Evolutionary conservation across 169 alveolate genomes (phyloP).

Genomic region (Eimeria zaria): DNA sequence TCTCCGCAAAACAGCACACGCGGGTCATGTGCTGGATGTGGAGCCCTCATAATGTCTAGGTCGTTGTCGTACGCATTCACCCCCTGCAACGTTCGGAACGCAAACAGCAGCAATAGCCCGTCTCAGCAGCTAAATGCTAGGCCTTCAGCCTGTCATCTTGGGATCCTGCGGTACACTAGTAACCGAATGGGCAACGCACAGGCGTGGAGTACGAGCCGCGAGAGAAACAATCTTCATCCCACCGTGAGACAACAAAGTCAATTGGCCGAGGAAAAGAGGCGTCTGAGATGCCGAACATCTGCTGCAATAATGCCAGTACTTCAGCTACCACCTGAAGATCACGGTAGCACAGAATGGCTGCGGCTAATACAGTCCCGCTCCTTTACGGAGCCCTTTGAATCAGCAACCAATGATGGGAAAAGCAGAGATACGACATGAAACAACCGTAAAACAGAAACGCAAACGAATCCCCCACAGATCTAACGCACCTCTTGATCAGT

Average conservation of each 20-base stretch:
- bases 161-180: background rate
- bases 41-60: conserved; percentile 82
- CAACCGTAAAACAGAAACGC: background rate
- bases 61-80: conserved; percentile 83
- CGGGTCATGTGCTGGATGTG: conserved; percentile 81
- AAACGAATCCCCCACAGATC: background rate
- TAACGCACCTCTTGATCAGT: conserved; percentile 77
- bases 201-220: conserved; percentile 83
- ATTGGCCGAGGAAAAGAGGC: conserved; percentile 76
- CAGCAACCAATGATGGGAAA: background rate
- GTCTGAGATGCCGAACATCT: conserved; percentile 77
- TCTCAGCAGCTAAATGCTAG: background rate
- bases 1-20: conserved; percentile 83
- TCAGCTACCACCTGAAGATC: conserved; percentile 82
- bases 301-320: conserved; percentile 82
- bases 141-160: background rate
- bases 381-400: background rate
- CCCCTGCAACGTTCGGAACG: conserved; percentile 30
- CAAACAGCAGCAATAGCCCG: background rate
- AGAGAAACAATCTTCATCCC: conserved; percentile 80
- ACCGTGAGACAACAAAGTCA: conserved; percentile 83
- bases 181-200: conserved; percentile 17
- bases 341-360: background rate
- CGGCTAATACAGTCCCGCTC: background rate
- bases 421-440: background rate